Conservation (phyloP, 345 rosid species). For the Sisymbrium altissimum region DNA sequence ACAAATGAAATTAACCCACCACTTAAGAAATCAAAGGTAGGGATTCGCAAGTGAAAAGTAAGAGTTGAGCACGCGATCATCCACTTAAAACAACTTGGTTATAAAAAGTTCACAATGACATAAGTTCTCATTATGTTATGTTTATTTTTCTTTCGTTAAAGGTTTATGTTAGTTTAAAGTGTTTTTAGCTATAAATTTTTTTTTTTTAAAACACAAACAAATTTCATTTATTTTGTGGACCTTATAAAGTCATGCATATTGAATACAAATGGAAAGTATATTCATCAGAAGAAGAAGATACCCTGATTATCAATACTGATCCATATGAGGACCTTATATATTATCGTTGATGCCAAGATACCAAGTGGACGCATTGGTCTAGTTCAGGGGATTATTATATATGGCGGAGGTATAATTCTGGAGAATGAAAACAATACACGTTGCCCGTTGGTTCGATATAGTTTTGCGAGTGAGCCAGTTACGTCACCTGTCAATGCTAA, state of each 20-base stretch:
- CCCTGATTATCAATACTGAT: too few species aligned
- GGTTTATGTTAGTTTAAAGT: neutral
- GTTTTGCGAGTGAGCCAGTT: too few species aligned
- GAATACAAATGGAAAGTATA: neutral
- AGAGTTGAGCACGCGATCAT: conserved; percentile 8
- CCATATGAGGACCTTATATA: too few species aligned
- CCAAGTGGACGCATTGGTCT: too few species aligned
- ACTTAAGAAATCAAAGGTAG: conserved; percentile 16
- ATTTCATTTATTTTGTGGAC: neutral
- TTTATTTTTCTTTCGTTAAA: neutral
- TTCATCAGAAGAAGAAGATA: too few species aligned
- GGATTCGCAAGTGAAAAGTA: conserved; percentile 2
- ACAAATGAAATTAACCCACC: neutral
- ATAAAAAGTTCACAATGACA: neutral
- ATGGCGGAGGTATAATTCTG: too few species aligned
- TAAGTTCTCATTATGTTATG: too few species aligned
- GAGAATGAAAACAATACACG: too few species aligned
- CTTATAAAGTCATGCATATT: neutral
- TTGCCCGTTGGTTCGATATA: too few species aligned
- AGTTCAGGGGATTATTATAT: too few species aligned
- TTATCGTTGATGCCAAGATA: too few species aligned
- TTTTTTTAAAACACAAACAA: neutral
- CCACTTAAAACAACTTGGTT: conserved; percentile 4
- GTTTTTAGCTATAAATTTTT: neutral
- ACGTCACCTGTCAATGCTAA: too few species aligned